Evolutionary conservation across 306 rosid genomes (phyloP).

Genomic region (Lagenaria siceraria): DNA sequence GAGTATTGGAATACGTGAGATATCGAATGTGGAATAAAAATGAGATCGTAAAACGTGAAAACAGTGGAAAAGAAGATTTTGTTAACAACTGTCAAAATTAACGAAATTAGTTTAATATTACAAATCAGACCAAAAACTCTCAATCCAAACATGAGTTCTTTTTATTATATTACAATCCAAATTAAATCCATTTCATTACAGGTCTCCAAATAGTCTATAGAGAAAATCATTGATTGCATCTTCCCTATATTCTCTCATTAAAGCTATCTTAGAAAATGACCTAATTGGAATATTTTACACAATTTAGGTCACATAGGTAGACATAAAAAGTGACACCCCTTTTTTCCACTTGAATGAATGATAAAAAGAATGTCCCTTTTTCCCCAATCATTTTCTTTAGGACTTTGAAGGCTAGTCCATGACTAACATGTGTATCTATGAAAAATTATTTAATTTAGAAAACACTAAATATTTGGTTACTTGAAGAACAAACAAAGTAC

Average conservation of each 20-base stretch:
- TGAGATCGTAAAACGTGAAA: too few relatives aligned
- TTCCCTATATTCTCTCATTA: background rate
- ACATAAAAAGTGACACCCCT: background rate
- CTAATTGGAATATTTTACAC: background rate
- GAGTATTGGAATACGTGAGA: too few relatives aligned
- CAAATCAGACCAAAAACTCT: too few relatives aligned
- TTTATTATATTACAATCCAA: too few relatives aligned
- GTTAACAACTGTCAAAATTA: too few relatives aligned
- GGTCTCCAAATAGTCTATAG: too few relatives aligned
- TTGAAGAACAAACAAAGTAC: slow-evolving; percentile 9
- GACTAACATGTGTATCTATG: slow-evolving; percentile 1
- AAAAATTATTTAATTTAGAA: slow-evolving; percentile 1
- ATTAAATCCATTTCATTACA: too few relatives aligned
- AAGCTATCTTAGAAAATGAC: background rate
- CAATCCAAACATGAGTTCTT: too few relatives aligned
- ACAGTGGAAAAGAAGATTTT: too few relatives aligned
- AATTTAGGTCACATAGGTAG: background rate
- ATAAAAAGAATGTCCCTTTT: background rate
- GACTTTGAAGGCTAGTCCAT: background rate
- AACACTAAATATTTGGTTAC: background rate
- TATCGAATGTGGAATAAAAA: too few relatives aligned
- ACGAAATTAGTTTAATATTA: too few relatives aligned
- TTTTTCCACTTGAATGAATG: background rate
- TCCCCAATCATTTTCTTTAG: background rate
- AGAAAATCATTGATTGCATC: too few relatives aligned